These are phyloP conservation scores for Yarrowia keelungensis DNA, from an alignment of 805 yeast species.

Conservation along the genomic window DNA sequence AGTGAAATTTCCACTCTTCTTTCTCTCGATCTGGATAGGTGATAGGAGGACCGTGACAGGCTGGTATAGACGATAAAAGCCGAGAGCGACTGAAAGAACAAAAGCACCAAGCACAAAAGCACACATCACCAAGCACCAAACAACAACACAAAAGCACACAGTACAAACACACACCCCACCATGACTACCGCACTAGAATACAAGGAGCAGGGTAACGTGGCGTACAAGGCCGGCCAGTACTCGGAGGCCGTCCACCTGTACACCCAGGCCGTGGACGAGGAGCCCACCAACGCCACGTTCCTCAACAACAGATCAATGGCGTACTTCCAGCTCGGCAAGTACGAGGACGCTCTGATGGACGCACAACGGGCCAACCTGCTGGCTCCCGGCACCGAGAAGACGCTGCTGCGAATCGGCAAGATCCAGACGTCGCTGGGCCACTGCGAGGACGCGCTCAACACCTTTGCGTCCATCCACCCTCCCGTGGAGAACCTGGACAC, in stretches of 20 bases:
- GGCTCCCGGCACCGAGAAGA: slow-evolving; percentile 50
- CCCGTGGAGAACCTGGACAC: slow-evolving; percentile 43
- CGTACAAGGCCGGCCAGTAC: slow-evolving; percentile 51
- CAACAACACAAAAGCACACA: not conserved
- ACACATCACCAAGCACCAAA: not conserved
- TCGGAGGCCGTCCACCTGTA: slow-evolving; percentile 48
- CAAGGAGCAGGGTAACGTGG: slow-evolving; percentile 52
- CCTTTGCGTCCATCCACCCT: slow-evolving; percentile 44
- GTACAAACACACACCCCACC: not conserved
- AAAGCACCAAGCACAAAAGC: not conserved
- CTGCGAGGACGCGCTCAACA: slow-evolving; percentile 49
- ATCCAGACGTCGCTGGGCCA: slow-evolving; percentile 49
- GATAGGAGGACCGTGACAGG: no score
- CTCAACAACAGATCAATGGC: slow-evolving; percentile 54
- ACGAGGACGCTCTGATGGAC: slow-evolving; percentile 50
- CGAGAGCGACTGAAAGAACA: no score
- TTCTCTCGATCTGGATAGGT: not conserved
- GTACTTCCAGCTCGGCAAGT: slow-evolving; percentile 49
- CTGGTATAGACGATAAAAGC: no score
- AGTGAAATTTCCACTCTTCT: slow-evolving; percentile 35
- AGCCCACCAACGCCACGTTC: slow-evolving; percentile 50
- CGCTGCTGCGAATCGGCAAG: slow-evolving; percentile 51
- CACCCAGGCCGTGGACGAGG: slow-evolving; percentile 51
- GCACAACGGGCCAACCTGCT: slow-evolving; percentile 47
- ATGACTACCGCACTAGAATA: slow-evolving; percentile 41